Base-by-base conservation (phyloP, 2,329 filamentous ascomycete genomes). In the Zymoseptoria brevis region DNA sequence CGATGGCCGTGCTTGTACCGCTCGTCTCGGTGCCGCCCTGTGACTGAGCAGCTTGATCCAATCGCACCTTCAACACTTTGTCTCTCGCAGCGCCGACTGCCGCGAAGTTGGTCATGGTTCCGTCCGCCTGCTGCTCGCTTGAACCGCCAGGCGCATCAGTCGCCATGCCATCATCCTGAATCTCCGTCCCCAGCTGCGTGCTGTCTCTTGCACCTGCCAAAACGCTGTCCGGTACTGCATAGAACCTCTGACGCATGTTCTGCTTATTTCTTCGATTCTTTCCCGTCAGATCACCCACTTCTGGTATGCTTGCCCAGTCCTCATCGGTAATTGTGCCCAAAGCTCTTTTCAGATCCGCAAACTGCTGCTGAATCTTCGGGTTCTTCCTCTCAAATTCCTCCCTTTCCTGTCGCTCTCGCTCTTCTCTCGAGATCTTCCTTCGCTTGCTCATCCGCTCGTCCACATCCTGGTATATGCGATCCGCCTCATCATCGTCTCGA, bases 341-440 rank as follows among this genome's bases (percentile, higher is more conserved):
- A 4, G 90, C 90, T 70, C 95, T 85, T 76, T 99, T 99, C 55
- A 97, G 78, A 69, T 97, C 94, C 72, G 92, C 91, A 74, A 99
- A 99, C 74, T 99, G 94, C 67, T 96, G 90, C 72, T 96, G 90
- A 56, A 99, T 96, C 76, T 97, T 99, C 13, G 94, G 94, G 73
- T 99, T 97, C 74, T 96, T 93, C 67, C 88, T 86, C 78, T 99
- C 93, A 81, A 96, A 96, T 71, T 97, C 92, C 72, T 96, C 90
- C 74, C 83, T 85, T 80, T 99, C 93, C 78, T 89, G 83, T 73
- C 88, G 81, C 76, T 99, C 94, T 74, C 94, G 90, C 72, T 87
- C 88, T 88, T 99, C 94, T 89, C 89, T 90, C 84, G 93, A 86
- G 67, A 83, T 83, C 78, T 88, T 95, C 64, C 94, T 82, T 66